Conservation (phyloP, 805 yeast genomes). For the Wickerhamomyces pijperi region DNA sequence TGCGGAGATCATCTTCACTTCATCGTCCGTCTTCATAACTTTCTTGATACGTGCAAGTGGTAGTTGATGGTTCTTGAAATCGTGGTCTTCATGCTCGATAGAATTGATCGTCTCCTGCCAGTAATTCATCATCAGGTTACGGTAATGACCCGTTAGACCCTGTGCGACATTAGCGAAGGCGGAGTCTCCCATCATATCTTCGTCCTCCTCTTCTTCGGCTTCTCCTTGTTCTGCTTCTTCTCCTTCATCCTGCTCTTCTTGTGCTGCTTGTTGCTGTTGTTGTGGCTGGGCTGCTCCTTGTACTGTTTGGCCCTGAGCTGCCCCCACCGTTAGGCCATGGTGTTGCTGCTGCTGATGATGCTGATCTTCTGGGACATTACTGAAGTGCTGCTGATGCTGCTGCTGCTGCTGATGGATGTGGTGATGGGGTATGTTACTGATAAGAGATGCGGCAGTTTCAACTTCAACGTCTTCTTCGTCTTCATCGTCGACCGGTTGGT, state of each 20-base stretch:
- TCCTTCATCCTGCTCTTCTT: constrained; percentile 20
- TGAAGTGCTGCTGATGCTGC: neutral
- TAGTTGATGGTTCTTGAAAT: constrained; percentile 85
- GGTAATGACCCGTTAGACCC: constrained; percentile 72
- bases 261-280: constrained; percentile 3
- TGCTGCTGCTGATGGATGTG: constrained; percentile 1
- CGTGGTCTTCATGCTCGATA: constrained; percentile 78
- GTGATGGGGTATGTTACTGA: constrained; percentile 3
- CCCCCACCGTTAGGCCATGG: constrained; percentile 1
- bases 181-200: constrained; percentile 40
- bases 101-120: constrained; percentile 95
- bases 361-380: constrained; percentile 1
- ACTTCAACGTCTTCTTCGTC: constrained; percentile 1
- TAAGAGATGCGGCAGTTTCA: neutral
- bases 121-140: constrained; percentile 86
- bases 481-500: constrained; percentile 10
- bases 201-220: constrained; percentile 13
- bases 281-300: too few relatives aligned
- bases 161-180: constrained; percentile 88
- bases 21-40: constrained; percentile 97
- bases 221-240: constrained; percentile 21
- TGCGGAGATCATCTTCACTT: constrained; percentile 94
- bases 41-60: constrained; percentile 95
- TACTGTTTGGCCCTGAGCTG: neutral
- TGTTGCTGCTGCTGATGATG: constrained; percentile 2